Base-by-base conservation (phyloP, 768 basidiomycete species). In the Kwoniella sp. region DNA sequence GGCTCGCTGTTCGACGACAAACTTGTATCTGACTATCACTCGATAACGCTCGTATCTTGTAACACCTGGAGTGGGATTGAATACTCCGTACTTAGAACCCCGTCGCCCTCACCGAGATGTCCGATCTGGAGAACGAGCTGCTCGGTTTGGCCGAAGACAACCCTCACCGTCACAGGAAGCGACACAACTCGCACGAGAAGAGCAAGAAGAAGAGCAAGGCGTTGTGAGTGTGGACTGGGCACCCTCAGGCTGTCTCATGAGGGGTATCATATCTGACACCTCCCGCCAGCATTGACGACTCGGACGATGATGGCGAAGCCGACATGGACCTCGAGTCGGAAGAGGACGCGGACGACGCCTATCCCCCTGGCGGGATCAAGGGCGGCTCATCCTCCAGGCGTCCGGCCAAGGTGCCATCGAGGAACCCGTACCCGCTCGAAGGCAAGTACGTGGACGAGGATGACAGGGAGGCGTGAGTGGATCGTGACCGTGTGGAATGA, bases 401-500 rank as follows among this genome's bases (percentile, higher is more conserved):
- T 39, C 26, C 48, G 19, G 27, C 14, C 25, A 44, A 20, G 27
- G 19, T 22, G 42, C 20, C 42, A 9, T 82, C 81, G 49, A 79
- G 78, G 4, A 85, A 88, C 60, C 84, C 84, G 3, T 98, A 89
- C 70, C 92, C 90, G 0, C 76, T 95, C 11, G 93, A 98, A 64
- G 90, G 89, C 43, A 88, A 89, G 73, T 98, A 88, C 69, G 81
- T 80, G 53, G 84, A 95, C 66, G 89, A 89, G 63, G 80, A 78
- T 11, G 93, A 96, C 73, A 81, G 86, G 65, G 80, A 84, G 59
- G 77, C 79, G 93, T 93, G 77, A 77, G 86, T 69, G 8, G 23
- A 7, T 10, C n/a, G 22, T 12, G 19, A 20, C 14, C 22, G 27
- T 41, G 7, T n/a, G 8, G 20, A 6, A 22, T n/a, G n/a, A 22